These are phyloP conservation scores for Trichoderma arundinaceum DNA, from an alignment of 2,329 filamentous ascomycete genomes.

Conservation along the genomic window DNA sequence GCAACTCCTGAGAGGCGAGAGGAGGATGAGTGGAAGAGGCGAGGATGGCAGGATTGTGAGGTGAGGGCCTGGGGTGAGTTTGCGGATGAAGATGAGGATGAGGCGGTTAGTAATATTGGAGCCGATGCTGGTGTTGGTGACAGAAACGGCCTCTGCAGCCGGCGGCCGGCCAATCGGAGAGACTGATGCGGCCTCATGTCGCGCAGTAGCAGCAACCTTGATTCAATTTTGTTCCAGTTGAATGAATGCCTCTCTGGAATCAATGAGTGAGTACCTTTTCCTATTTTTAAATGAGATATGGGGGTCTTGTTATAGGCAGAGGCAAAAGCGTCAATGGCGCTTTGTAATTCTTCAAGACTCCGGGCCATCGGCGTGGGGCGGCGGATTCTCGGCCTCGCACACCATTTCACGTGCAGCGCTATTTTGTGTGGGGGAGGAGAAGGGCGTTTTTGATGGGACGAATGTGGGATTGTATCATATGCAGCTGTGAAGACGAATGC, in stretches of 20 bases:
- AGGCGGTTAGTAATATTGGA: slow-evolving; percentile 32
- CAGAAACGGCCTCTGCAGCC: slow-evolving; percentile 38
- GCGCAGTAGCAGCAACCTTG: not conserved
- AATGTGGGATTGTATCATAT: no score
- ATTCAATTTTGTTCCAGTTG: no score
- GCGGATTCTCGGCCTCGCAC: slow-evolving; percentile 27
- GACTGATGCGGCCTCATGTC: slow-evolving; percentile 33
- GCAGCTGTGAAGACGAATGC: no score
- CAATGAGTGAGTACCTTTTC: not conserved
- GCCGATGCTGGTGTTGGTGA: slow-evolving; percentile 33
- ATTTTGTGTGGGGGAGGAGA: not conserved
- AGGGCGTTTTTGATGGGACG: no score
- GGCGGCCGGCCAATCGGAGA: slow-evolving; percentile 30
- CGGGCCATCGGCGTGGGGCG: slow-evolving; percentile 26
- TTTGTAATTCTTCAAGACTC: slow-evolving; percentile 16
- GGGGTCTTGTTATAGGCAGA: not conserved
- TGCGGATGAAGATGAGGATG: slow-evolving; percentile 44
- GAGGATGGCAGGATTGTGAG: slow-evolving; percentile 35
- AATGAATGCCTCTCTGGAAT: not conserved
- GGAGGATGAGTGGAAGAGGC: slow-evolving; percentile 34
- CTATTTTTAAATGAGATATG: not conserved
- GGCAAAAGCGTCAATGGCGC: not conserved
- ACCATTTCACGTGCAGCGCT: slow-evolving; percentile 29
- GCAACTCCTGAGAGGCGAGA: slow-evolving; percentile 39
- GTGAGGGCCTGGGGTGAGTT: slow-evolving; percentile 50